phyloP scores from a whole-genome alignment of 1,139 yeast genomes.

The Sugiyamaella novakii region DNA sequence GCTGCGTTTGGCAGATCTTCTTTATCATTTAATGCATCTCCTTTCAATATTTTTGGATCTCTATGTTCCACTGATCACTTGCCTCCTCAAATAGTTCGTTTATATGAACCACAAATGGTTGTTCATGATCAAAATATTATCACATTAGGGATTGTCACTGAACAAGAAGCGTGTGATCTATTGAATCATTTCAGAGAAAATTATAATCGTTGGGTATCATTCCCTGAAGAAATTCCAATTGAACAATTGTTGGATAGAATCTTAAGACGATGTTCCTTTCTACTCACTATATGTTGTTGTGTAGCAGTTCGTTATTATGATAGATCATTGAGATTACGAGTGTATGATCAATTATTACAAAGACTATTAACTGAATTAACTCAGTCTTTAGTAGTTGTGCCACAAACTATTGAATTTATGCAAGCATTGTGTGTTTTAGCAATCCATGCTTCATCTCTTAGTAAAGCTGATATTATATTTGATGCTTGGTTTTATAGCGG shows the following conservation, averaged over 20 bases:
- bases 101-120: constrained; percentile 44
- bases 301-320: constrained; percentile 58
- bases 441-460: constrained; percentile 60
- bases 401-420: constrained; percentile 57
- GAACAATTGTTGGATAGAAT: constrained; percentile 56
- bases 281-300: constrained; percentile 67
- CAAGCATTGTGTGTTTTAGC: constrained; percentile 66
- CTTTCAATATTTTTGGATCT: constrained; percentile 52
- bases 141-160: constrained; percentile 52
- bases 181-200: constrained; percentile 63
- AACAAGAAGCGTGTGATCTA: constrained; percentile 53
- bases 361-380: constrained; percentile 51
- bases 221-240: constrained; percentile 59
- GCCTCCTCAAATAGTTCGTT: constrained; percentile 51
- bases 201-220: constrained; percentile 78
- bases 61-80: constrained; percentile 41
- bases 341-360: constrained; percentile 43
- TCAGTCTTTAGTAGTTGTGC: constrained; percentile 47
- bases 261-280: constrained; percentile 57
- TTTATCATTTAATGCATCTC: constrained; percentile 51
- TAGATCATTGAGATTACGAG: constrained; percentile 43
- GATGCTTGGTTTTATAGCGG: constrained; percentile 68
- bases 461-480: constrained; percentile 51
- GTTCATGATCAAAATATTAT: constrained; percentile 49
- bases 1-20: constrained; percentile 48